Base-by-base conservation (phyloP, 805 yeast species). In the Jamesozyma jinghongensis region DNA sequence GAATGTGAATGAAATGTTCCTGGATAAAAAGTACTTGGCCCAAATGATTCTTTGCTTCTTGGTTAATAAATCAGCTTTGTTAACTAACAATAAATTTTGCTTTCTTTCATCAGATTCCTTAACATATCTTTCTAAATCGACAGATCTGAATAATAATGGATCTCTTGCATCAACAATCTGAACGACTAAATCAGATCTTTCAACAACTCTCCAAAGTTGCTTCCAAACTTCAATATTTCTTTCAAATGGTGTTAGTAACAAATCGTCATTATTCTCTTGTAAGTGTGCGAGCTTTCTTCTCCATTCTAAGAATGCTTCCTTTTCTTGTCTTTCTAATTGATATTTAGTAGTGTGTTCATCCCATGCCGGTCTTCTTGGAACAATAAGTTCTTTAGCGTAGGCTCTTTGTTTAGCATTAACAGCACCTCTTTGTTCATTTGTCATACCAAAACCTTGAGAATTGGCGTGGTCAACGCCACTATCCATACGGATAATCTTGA, bases 91-190 rank as follows among this genome's bases (percentile, higher is more conserved):
- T 51, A 92, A 69, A 53, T 86, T 88, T 44, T 73, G 75, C 64
- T 92, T 92, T 37, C 75, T 64, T n/a, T 78, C 75, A 49, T 81
- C 80, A 34, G 85, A 57, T 48, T 85, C 94, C 41, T 73, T 68
- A 17, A 87, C 97, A 56, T 92, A 92, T 19, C 64, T 70, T 49
- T 85, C 97, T 56, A 85, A 71, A 65, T 92, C 97, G 19, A 75
- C 75, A 1, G 96, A 87, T 59, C 97, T 74, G 68, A 86, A 92
- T 45, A 86, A 69, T 43, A 88, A 65, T 4, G 98, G 98, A 58
- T 85, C 87, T 65, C 98, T 75, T 11, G 97, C 97, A 67, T 92
- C 98, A 22, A 92, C 97, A 67, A 92, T 92, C 61, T 92, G 98
- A 5, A 92, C 97, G 31, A 92, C 77, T 53, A 92, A 70, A 62